A percentile compares a stretch with the other conserved stretches of the same genome.
Conservation (phyloP, 2,329 filamentous ascomycete species). For the Phyllosticta ampelicida region DNA sequence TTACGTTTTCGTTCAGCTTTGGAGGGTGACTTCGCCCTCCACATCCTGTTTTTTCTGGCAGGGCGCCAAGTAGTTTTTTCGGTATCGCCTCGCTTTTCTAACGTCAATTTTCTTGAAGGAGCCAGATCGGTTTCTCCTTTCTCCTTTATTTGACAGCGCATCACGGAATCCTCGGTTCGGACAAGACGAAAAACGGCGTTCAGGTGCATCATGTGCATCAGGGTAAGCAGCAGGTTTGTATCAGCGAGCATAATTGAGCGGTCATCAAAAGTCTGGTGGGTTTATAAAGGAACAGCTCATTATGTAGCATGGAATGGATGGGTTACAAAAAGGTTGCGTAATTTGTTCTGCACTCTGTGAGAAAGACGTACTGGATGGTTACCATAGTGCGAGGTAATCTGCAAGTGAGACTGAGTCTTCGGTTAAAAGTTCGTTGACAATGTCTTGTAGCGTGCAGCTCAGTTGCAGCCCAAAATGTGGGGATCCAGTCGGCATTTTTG, state of each 20-base stretch:
- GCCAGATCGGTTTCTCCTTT: background rate
- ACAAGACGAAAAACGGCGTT: background rate
- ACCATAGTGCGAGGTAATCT: background rate
- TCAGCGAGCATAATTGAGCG: background rate
- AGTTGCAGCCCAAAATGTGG: background rate
- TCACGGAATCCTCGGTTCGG: background rate
- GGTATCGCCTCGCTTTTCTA: background rate
- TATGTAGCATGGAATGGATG: background rate
- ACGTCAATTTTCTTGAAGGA: background rate
- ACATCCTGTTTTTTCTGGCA: background rate
- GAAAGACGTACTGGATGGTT: background rate
- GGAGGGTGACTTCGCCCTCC: no score
- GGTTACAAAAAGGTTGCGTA: background rate
- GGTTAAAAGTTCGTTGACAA: background rate
- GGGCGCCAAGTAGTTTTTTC: background rate
- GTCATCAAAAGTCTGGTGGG: background rate
- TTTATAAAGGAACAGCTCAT: background rate
- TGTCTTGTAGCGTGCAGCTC: background rate
- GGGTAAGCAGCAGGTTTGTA: background rate
- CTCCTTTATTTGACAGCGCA: background rate
- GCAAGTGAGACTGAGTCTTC: background rate
- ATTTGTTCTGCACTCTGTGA: background rate
- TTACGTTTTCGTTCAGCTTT: background rate
- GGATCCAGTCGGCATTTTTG: background rate
- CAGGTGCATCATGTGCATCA: background rate